phyloP scores from a whole-genome alignment of 805 yeast species.

The Yarrowia divulgata region DNA sequence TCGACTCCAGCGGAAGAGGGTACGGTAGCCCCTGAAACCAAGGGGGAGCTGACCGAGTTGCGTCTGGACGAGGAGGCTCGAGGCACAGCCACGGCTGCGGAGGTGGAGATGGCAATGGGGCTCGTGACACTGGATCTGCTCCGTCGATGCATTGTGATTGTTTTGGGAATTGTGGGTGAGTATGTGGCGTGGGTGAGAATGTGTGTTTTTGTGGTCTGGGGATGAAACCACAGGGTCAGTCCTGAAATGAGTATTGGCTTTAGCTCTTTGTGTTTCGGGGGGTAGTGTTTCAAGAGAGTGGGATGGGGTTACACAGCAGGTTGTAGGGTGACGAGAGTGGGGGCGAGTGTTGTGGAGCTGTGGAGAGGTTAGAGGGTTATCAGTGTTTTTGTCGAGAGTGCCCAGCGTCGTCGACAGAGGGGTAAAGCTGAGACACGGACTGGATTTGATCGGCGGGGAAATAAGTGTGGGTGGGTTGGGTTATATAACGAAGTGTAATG shows the following conservation, averaged over 20 bases:
- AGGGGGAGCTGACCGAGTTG: constrained; percentile 12
- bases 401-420: constrained; percentile 28
- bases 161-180: not conserved
- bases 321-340: not conserved
- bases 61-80: constrained; percentile 13
- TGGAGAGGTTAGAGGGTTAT: not conserved
- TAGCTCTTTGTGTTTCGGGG: constrained; percentile 20
- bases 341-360: not conserved
- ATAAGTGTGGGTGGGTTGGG: constrained; percentile 14
- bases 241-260: constrained; percentile 18
- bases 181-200: not conserved
- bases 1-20: constrained; percentile 20
- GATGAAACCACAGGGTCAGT: not conserved
- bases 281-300: not conserved
- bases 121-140: constrained; percentile 25
- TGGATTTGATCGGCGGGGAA: constrained; percentile 37
- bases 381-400: not conserved
- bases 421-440: constrained; percentile 33
- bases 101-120: constrained; percentile 8
- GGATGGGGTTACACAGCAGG: not conserved
- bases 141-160: constrained; percentile 23
- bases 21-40: constrained; percentile 9
- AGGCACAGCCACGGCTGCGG: constrained; percentile 1
- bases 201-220: not conserved
- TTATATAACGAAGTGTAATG: constrained; percentile 11